Percentiles rank a stretch among this genome's conserved stretches.
Conservation (phyloP, 192 early-diverging fungal species). For the Coemansia sp. region DNA sequence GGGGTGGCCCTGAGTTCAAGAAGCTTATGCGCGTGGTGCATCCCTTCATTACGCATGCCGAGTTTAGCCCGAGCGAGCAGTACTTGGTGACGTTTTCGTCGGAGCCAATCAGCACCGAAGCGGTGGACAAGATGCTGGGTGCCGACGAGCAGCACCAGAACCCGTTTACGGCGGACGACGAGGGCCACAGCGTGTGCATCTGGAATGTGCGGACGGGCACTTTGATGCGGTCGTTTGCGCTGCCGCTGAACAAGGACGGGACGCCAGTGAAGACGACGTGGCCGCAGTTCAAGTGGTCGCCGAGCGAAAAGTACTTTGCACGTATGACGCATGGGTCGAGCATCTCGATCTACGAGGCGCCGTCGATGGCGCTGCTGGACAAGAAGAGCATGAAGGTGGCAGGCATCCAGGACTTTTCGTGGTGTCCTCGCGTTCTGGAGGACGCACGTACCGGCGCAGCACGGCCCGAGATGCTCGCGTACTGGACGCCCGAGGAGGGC, state of each 20-base stretch:
- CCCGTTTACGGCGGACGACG: slow-evolving; percentile 67
- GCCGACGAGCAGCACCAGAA: slow-evolving; percentile 65
- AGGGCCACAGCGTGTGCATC: slow-evolving; percentile 75
- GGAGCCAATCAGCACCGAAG: slow-evolving; percentile 76
- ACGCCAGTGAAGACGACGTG: slow-evolving; percentile 63
- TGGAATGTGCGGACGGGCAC: slow-evolving; percentile 89
- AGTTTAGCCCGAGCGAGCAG: slow-evolving; percentile 93
- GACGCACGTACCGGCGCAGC: slow-evolving; percentile 31
- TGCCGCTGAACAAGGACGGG: slow-evolving; percentile 56
- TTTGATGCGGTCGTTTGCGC: slow-evolving; percentile 86
- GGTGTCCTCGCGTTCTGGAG: slow-evolving; percentile 60
- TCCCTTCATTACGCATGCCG: slow-evolving; percentile 83
- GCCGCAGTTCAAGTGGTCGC: slow-evolving; percentile 96
- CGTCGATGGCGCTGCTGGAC: slow-evolving; percentile 87
- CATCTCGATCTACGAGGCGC: slow-evolving; percentile 91
- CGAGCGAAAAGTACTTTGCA: slow-evolving; percentile 92
- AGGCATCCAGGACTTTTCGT: slow-evolving; percentile 75
- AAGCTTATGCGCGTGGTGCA: slow-evolving; percentile 92
- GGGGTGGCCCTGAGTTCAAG: slow-evolving; percentile 92
- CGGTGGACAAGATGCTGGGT: slow-evolving; percentile 33
- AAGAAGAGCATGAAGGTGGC: slow-evolving; percentile 91
- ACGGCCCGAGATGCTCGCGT: slow-evolving; percentile 73
- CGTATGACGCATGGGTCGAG: slow-evolving; percentile 71
- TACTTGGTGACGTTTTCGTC: slow-evolving; percentile 89
- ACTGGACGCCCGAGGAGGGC: slow-evolving; percentile 95